Evolutionary conservation across 208 protist species (phyloP), one percentile per base, ranked within the genome.

Genomic region (Trypanosoma rangeli): DNA sequence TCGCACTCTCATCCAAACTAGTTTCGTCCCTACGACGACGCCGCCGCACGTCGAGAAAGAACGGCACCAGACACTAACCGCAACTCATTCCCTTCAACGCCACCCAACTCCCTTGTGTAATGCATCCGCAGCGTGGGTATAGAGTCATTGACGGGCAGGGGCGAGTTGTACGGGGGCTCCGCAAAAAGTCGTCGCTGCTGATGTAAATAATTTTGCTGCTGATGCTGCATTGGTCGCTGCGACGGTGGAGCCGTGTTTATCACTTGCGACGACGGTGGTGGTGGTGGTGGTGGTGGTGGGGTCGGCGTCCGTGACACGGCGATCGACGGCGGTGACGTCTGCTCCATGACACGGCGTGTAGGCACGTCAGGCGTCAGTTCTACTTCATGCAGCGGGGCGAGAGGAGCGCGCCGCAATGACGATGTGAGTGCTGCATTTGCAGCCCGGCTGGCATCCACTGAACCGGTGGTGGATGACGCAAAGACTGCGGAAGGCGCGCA

Each of bases 261-360:
- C 61, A 33, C 15, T 42, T 24, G 29, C 48, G 46, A 53, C 64
- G 42, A 64, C 35, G 31, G 33, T 0, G 53, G 24, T 42, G 37
- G 31, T 42, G 37, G 31, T 55, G 46, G 37, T 74, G n/a, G 50
- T 56, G 53, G 42, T 8, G 67, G 39, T 26, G 68, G 62, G 22
- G 56, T 59, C 31, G 68, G 54, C 24, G 68, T 42, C 26, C 52
- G 62, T 5, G 68, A 73, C 39, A 65, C 58, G 22, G 35, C 29
- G 9, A 73, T 65, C 5, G 68, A 73, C 15, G 49, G 63, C 22
- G 63, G 63, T 9, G 52, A 59, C 1, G 46, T 49, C 16, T 15
- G 20, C 20, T 31, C 48, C 4, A 31, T 18, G 55, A 5, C 35
- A 22, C 35, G 35, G 9, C 29, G 37, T 58, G 8, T 28, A 37